Evolutionary conservation across 306 rosid genomes (phyloP), one percentile per base, ranked within the genome.

Genomic region (Prunus campanulata): DNA sequence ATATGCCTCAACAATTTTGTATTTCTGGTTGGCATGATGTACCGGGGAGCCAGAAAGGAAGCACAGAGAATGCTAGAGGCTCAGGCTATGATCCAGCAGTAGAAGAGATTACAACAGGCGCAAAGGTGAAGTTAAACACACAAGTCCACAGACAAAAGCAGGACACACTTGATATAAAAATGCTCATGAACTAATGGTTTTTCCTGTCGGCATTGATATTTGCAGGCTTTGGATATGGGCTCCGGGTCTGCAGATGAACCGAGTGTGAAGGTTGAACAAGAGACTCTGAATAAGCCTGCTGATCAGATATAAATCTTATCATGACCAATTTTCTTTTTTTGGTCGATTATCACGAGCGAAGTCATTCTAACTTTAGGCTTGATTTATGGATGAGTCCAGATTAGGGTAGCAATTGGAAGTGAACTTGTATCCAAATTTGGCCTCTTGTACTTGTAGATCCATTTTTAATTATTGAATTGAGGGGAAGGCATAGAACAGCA

Each of bases 181-280:
- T 59, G 64, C 35, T 14, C 32, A 65, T 8, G 62, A n/a, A 24
- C 75, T 78, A 10, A 66, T 10, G 3, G 30, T 18, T 35, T 11
- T 54, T 63, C 16, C 55, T 57, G 29, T 68, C 59, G 16, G 29
- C 35, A 20, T 49, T 82, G 77, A 65, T 83, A 68, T 74, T 74
- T 85, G 87, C 89, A 93, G 96, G 90, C 86, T 66, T 67, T 86
- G 65, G 90, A 93, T 81, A 86, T 84, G 70, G 75, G 79, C 68
- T 79, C 95, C 76, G 74, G 83, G 74, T 65, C 79, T 16, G 72
- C 79, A 49, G 88, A 88, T 55, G 95, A 88, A 80, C 82, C 87
- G 2, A 75, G 78, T 57, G 85, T 87, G 74, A 91, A 91, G 81
- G 84, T 86, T 7, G 91, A 93, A 81, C 90, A 75, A 65, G 90